Base-by-base conservation (phyloP, 306 rosid species). In the Lathyrus sativus region DNA sequence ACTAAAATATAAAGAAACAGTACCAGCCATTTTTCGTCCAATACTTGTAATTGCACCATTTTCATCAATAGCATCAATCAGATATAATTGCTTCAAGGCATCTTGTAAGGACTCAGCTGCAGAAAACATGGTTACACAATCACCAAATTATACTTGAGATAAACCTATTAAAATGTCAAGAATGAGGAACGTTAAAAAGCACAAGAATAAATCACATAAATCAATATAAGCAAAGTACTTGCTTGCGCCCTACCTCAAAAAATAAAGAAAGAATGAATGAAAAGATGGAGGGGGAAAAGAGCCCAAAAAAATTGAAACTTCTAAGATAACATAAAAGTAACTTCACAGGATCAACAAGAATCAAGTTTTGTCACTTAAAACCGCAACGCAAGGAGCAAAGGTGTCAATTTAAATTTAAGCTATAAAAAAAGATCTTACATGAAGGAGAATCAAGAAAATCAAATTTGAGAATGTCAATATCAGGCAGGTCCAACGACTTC, bases 11-110 rank as follows among this genome's bases (percentile, higher is more conserved):
- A 68, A 66, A 70, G 54, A 76, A 74, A 74, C 39, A 39, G 68
- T 85, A 93, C 98, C 98, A 63, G 98, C 97, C 98, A 93, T 93
- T 70, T 88, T 88, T 72, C 58, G 85, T 65, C 98, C 98, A 78
- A 85, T 59, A 63, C 86, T 86, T 56, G 97, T 88, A 83, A 93
- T 82, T 38, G 74, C 69, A 68, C 98, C 98, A 74, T 82, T 67
- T 82, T 86, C 96, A 84, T 90, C 95, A 81, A 93, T 88, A 48
- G 97, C 97, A 55, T 90, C 96, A 77, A 90, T 85, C 66, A 93
- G 95, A 79, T 85, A 88, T 82, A 93, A 80, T 31, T 93, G 98
- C 86, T 86, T 93, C 86, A 93, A 68, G 67, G 98, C 97, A 82
- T 90, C 98, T 84, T 90, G 84, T 72, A 93, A 75, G 79, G 97